phyloP scores from a whole-genome alignment of 176 grass and related monocot species.

The Hordeum marinum region DNA sequence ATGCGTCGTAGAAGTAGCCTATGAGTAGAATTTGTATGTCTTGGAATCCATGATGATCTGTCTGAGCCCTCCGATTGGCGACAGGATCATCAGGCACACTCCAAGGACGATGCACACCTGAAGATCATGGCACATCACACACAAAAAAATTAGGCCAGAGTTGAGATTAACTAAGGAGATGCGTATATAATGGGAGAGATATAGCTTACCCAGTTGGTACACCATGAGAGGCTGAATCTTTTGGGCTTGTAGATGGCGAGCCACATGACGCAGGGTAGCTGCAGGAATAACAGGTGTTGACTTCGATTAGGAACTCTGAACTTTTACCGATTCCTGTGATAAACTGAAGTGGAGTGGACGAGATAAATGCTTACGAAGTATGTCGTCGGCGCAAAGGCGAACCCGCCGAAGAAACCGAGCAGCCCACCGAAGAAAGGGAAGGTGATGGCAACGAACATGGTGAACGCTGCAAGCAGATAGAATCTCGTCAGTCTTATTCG shows the following conservation, averaged over 20 bases:
- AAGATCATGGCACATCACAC: background rate
- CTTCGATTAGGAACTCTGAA: background rate
- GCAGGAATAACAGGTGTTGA: background rate
- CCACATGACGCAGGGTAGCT: constrained; percentile 96
- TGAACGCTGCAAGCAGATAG: constrained; percentile 60
- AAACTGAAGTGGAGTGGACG: background rate
- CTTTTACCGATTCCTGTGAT: background rate
- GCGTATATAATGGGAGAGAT: background rate
- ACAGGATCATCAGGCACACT: constrained; percentile 57
- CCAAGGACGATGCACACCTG: constrained; percentile 88
- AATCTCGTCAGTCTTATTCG: constrained; percentile 16
- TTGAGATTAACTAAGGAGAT: background rate
- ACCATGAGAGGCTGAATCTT: constrained; percentile 74
- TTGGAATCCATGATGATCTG: constrained; percentile 55
- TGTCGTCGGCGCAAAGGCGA: constrained; percentile 76
- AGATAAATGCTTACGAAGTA: constrained; percentile 63
- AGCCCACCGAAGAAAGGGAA: constrained; percentile 84
- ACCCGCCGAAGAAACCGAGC: constrained; percentile 85
- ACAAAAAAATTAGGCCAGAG: background rate
- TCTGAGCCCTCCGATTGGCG: constrained; percentile 74
- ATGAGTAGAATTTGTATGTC: constrained; percentile 65
- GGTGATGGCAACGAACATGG: constrained; percentile 88
- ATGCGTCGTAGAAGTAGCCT: background rate
- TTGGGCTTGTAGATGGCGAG: constrained; percentile 78
- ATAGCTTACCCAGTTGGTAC: constrained; percentile 66